These are phyloP conservation scores for Pestalotiopsis fici DNA, from an alignment of 2,329 filamentous ascomycete species.

Conservation along the genomic window DNA sequence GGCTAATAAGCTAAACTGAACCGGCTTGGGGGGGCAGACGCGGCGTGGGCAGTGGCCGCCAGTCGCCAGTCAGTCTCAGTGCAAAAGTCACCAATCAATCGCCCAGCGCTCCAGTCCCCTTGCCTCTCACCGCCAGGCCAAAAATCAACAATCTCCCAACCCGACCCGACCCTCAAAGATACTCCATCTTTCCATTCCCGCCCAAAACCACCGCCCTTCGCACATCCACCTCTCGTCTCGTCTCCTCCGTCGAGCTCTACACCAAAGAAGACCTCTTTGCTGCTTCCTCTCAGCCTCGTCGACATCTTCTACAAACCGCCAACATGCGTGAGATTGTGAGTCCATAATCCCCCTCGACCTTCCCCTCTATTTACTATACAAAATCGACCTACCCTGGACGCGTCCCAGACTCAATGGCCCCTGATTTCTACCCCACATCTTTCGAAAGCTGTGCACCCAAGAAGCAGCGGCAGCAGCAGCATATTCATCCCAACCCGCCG, in stretches of 20 bases:
- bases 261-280: background rate
- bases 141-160: constrained; percentile 11
- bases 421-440: constrained; percentile 29
- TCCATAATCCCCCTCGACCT: constrained; percentile 25
- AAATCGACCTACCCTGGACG: constrained; percentile 7
- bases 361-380: constrained; percentile 19
- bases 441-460: background rate
- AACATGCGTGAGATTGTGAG: constrained; percentile 77
- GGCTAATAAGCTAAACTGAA: background rate
- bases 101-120: background rate
- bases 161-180: constrained; percentile 2
- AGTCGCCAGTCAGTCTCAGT: background rate
- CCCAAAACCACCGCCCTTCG: background rate
- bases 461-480: background rate
- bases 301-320: constrained; percentile 29
- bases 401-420: constrained; percentile 24
- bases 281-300: background rate
- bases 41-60: background rate
- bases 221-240: constrained; percentile 4
- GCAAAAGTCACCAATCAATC: background rate
- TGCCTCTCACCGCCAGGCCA: constrained; percentile 9
- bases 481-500: background rate
- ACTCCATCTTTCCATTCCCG: constrained; percentile 6
- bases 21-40: background rate
- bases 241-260: background rate